Conservation (phyloP, 805 yeast species). For the Citeromyces nyonsensis region DNA sequence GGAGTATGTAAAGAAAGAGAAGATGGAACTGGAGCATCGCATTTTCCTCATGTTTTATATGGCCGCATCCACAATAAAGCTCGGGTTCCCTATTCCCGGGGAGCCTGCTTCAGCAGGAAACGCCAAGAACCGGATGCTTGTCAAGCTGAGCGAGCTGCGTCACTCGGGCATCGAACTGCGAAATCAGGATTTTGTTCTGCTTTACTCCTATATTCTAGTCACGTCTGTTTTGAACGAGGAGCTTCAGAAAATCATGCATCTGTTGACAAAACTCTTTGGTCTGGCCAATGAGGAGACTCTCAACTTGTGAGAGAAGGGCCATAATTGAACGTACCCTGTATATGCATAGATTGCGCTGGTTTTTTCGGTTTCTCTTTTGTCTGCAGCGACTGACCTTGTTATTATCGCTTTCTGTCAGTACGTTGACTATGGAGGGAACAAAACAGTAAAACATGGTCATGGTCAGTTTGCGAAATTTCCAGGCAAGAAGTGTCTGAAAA, state of each 20-base stretch:
- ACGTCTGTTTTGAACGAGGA: conserved; percentile 54
- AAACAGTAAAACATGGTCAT: too few species aligned
- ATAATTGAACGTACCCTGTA: too few species aligned
- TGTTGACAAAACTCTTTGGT: conserved; percentile 48
- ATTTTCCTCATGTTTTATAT: conserved; percentile 66
- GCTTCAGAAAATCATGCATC: conserved; percentile 36
- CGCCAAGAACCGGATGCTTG: conserved; percentile 54
- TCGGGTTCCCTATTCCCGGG: conserved; percentile 66
- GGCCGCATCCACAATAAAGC: conserved; percentile 58
- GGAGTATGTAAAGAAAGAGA: conserved; percentile 34
- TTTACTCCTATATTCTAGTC: conserved; percentile 63
- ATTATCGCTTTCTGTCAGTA: too few species aligned
- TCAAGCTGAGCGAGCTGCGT: conserved; percentile 47
- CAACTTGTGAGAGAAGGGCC: conserved; percentile 23
- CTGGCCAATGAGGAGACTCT: conserved; percentile 48
- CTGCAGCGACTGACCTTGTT: too few species aligned
- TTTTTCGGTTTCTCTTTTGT: too few species aligned
- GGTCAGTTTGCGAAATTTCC: too few species aligned
- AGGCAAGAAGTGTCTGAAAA: too few species aligned
- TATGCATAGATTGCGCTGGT: too few species aligned
- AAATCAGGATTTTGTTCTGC: conserved; percentile 63
- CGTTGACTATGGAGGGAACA: too few species aligned
- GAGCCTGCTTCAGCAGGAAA: conserved; percentile 68
- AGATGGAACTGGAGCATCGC: conserved; percentile 56
- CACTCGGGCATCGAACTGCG: conserved; percentile 14